phyloP scores from a whole-genome alignment of 352 stramenopile genomes.

The Phytophthora cryptogea region DNA sequence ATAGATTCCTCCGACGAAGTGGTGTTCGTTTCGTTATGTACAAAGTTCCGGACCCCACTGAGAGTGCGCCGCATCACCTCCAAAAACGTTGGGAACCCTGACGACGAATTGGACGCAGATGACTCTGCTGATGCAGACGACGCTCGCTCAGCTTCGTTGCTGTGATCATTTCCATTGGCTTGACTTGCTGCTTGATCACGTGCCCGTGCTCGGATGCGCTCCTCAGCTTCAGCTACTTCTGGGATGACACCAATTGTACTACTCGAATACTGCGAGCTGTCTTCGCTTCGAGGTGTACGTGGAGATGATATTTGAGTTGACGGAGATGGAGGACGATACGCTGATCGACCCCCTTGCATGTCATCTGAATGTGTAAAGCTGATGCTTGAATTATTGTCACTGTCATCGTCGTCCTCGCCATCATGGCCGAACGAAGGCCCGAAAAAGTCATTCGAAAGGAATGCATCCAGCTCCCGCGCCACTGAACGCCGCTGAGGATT shows the following conservation, averaged over 20 bases:
- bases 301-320: constrained; percentile 31
- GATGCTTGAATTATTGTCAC: constrained; percentile 32
- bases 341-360: constrained; percentile 11
- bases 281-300: constrained; percentile 20
- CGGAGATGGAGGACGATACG: constrained; percentile 31
- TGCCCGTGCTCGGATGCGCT: constrained; percentile 31
- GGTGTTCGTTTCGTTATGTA: constrained; percentile 27
- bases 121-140: constrained; percentile 37
- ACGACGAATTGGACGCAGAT: constrained; percentile 34
- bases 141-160: constrained; percentile 10
- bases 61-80: constrained; percentile 57
- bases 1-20: constrained; percentile 11
- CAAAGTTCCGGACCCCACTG: constrained; percentile 45
- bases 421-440: constrained; percentile 53
- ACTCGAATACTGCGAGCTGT: constrained; percentile 8
- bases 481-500: constrained; percentile 37
- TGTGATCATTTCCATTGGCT: constrained; percentile 5
- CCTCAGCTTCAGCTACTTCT: constrained; percentile 67
- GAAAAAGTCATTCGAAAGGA: constrained; percentile 73
- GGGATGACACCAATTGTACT: constrained; percentile 53
- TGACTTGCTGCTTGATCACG: constrained; percentile 4
- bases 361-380: constrained; percentile 20
- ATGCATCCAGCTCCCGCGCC: constrained; percentile 46
- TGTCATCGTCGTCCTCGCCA: constrained; percentile 30
- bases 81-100: constrained; percentile 48